Evolutionary conservation across 345 rosid species (phyloP).

Genomic region (Linum trigynum): DNA sequence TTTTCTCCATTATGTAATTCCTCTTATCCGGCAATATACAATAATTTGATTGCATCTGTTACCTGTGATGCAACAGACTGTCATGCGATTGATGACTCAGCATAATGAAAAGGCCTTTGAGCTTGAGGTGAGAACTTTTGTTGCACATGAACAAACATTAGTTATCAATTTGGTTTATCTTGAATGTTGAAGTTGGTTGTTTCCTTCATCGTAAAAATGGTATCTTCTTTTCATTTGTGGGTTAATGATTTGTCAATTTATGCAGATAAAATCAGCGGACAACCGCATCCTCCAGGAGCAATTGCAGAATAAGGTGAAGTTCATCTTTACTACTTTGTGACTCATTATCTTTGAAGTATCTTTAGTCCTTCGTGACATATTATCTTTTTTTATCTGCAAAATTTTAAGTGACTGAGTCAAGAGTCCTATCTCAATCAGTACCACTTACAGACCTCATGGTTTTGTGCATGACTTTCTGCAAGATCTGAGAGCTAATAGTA

Average conservation of each 20-base stretch:
- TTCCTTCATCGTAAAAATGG: too few relatives aligned
- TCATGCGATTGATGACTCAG: slow-evolving; percentile 83
- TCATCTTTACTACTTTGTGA: neutral
- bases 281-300: slow-evolving; percentile 98
- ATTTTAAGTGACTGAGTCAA: neutral
- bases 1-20: neutral
- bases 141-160: neutral
- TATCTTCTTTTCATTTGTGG: too few relatives aligned
- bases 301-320: slow-evolving; percentile 69
- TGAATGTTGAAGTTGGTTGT: neutral
- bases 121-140: slow-evolving; percentile 59
- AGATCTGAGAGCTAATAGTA: neutral
- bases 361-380: neutral
- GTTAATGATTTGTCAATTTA: slow-evolving; percentile 10
- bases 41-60: slow-evolving; percentile 12
- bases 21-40: neutral
- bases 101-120: slow-evolving; percentile 94
- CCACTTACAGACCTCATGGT: neutral
- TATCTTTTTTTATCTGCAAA: neutral
- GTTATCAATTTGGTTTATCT: neutral
- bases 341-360: neutral
- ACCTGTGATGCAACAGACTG: slow-evolving; percentile 51
- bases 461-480: neutral
- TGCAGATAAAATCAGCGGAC: slow-evolving; percentile 93
- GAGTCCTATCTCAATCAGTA: neutral